A percentile compares a stretch with the other conserved stretches of the same genome.
Conservation (phyloP, 768 basidiomycete species). For the Collybia sordida region DNA sequence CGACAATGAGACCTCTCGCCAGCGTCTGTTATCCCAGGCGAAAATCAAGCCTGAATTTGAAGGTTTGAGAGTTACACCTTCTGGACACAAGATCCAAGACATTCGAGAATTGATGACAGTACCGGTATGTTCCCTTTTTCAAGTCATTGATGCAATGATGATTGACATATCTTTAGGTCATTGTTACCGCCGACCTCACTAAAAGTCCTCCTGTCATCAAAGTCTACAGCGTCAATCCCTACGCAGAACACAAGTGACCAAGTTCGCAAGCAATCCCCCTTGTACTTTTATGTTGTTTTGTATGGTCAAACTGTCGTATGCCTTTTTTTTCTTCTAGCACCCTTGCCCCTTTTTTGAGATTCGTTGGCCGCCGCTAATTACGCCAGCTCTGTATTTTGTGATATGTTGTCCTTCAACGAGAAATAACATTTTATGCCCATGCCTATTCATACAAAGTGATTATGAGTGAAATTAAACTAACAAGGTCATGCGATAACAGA, state of each 20-base stretch:
- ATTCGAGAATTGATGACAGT: conserved; percentile 92
- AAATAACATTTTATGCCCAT: conserved; percentile 12
- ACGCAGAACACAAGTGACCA: conserved; percentile 60
- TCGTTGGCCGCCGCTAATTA: conserved; percentile 6
- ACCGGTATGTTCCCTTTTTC: conserved; percentile 62
- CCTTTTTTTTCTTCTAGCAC: conserved; percentile 11
- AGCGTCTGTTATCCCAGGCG: conserved; percentile 73
- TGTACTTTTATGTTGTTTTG: conserved; percentile 28
- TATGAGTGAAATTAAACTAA: neutral
- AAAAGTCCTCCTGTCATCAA: conserved; percentile 98
- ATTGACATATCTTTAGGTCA: conserved; percentile 56
- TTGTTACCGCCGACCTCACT: conserved; percentile 91
- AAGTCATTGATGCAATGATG: neutral
- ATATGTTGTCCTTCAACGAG: conserved; percentile 11
- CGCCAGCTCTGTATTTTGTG: conserved; percentile 3
- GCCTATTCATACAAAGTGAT: neutral
- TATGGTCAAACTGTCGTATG: conserved; percentile 13
- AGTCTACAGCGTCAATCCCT: conserved; percentile 94
- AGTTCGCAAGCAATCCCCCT: conserved; percentile 12
- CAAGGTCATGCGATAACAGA: neutral
- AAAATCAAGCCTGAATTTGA: conserved; percentile 82
- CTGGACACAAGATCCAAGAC: conserved; percentile 95
- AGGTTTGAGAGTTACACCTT: conserved; percentile 66
- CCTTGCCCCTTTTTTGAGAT: conserved; percentile 10
- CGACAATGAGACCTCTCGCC: conserved; percentile 66